Evolutionary conservation across 768 basidiomycete genomes (phyloP).

Genomic region (Tricholoma matsutake): DNA sequence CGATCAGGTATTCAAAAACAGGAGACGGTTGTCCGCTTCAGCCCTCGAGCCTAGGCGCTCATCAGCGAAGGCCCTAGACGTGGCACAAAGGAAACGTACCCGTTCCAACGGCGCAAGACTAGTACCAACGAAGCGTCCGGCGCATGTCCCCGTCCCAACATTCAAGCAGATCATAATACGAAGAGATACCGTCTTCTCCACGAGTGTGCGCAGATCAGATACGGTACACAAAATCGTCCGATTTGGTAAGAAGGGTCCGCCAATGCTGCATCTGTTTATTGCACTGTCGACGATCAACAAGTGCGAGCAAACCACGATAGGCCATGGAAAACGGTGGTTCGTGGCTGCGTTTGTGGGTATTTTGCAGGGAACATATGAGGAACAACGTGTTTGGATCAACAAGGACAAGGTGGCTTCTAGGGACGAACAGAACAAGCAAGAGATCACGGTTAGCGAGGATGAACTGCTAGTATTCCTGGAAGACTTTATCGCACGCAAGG

Average conservation of each 20-base stretch:
- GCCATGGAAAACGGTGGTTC: background rate
- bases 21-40: background rate
- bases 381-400: background rate
- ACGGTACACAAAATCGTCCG: background rate
- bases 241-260: background rate
- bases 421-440: background rate
- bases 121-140: background rate
- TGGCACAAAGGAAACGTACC: background rate
- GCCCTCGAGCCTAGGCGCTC: background rate
- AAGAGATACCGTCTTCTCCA: background rate
- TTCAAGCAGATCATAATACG: background rate
- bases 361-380: background rate
- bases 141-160: background rate
- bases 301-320: background rate
- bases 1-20: background rate
- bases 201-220: background rate
- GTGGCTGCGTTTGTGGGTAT: background rate
- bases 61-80: background rate
- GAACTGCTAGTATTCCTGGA: background rate
- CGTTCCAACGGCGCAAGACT: background rate
- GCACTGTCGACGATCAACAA: background rate
- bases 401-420: background rate
- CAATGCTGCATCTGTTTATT: background rate
- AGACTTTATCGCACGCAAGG: background rate
- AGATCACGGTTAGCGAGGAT: background rate